phyloP scores from a whole-genome alignment of 176 grass and related monocot genomes.

The Canna indica region DNA sequence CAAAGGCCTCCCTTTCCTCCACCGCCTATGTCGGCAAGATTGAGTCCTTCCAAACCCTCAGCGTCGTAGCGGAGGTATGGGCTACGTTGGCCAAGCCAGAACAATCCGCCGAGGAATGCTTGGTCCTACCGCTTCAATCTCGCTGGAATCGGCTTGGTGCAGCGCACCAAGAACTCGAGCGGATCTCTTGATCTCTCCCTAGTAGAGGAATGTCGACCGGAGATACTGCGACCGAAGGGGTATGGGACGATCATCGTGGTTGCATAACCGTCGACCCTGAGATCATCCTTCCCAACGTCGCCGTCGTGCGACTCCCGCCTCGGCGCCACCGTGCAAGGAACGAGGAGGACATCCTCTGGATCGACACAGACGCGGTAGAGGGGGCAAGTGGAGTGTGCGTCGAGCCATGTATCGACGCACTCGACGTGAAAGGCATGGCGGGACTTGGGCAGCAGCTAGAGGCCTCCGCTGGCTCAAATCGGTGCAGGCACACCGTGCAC shows the following conservation, averaged over 20 bases:
- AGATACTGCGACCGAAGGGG: constrained; percentile 24
- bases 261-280: too few species aligned
- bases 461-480: constrained; percentile 56
- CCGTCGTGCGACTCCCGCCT: not conserved
- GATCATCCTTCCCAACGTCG: too few species aligned
- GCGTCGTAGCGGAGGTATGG: too few species aligned
- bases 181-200: constrained; percentile 23
- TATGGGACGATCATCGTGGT: not conserved
- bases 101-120: constrained; percentile 28
- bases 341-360: constrained; percentile 65
- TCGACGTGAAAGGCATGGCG: constrained; percentile 81
- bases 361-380: too few species aligned
- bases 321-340: constrained; percentile 18
- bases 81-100: constrained; percentile 28
- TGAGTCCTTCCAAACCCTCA: constrained; percentile 49
- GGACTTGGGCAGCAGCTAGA: constrained; percentile 70
- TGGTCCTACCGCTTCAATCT: not conserved
- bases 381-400: too few species aligned
- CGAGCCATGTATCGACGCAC: too few species aligned
- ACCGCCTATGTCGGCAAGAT: constrained; percentile 34
- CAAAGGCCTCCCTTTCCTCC: too few species aligned
- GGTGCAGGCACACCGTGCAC: constrained; percentile 79
- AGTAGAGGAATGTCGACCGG: constrained; percentile 54
- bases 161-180: constrained; percentile 10
- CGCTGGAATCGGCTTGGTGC: too few species aligned